These are phyloP conservation scores for Patellaria atrata DNA, from an alignment of 495 filamentous ascomycete species.

Conservation along the genomic window DNA sequence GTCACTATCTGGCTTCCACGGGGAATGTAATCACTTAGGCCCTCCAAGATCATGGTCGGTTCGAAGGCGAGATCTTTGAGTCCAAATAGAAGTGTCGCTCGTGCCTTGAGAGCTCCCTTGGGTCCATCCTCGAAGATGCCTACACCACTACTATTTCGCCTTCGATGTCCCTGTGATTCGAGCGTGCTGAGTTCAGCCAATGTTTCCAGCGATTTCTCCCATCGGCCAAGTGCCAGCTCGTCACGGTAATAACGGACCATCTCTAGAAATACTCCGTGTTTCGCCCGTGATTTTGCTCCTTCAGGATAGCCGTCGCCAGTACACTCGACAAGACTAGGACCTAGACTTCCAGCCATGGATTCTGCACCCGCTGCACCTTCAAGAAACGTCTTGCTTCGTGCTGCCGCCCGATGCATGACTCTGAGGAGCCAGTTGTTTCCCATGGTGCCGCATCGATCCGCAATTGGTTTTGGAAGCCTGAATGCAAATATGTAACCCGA, in stretches of 20 bases:
- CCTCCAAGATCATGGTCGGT: constrained; percentile 15
- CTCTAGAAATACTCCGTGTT: constrained; percentile 18
- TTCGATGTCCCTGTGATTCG: constrained; percentile 11
- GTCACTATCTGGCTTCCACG: constrained; percentile 16
- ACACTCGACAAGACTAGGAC: constrained; percentile 4
- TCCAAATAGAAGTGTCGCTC: constrained; percentile 40
- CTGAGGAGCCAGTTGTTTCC: constrained; percentile 34
- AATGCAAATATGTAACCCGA: constrained; percentile 40
- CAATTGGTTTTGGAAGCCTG: constrained; percentile 30
- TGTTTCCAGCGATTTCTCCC: constrained; percentile 37
- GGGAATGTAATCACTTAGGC: constrained; percentile 19
- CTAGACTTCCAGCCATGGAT: constrained; percentile 9
- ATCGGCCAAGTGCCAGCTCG: constrained; percentile 24
- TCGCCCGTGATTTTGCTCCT: constrained; percentile 3
- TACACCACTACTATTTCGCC: constrained; percentile 26
- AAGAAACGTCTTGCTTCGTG: constrained; percentile 7
- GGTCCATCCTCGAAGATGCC: constrained; percentile 35
- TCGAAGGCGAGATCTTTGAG: constrained; percentile 29
- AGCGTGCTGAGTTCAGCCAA: constrained; percentile 32
- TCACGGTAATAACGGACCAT: constrained; percentile 39
- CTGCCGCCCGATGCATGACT: constrained; percentile 24
- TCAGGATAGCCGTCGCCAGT: constrained; percentile 20
- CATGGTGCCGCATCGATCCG: constrained; percentile 27
- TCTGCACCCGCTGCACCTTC: constrained; percentile 8
- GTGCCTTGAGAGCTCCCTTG: constrained; percentile 32